A percentile compares a stretch with the other conserved stretches of the same genome.
phyloP scores from a whole-genome alignment of 2,329 filamentous ascomycete species.

The Monascus ruber region DNA sequence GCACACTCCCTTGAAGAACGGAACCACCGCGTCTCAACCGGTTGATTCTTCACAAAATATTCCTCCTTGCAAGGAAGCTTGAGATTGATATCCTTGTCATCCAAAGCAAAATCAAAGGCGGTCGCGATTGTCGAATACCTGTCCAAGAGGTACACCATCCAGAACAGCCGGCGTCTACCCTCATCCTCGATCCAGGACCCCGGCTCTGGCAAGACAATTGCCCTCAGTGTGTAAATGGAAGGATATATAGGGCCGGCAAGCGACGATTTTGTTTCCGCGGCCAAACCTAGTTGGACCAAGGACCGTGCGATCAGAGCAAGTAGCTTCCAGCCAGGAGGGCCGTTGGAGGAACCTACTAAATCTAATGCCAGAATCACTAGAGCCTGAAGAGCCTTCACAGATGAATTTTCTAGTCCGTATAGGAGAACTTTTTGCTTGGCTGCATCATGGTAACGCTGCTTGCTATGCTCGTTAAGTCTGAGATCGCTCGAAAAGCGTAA shows the following conservation, averaged over 20 bases:
- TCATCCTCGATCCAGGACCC: slow-evolving; percentile 85
- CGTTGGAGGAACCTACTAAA: slow-evolving; percentile 75
- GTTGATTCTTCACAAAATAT: slow-evolving; percentile 70
- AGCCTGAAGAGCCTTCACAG: slow-evolving; percentile 76
- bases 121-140: slow-evolving; percentile 84
- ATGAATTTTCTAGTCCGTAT: slow-evolving; percentile 81
- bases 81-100: slow-evolving; percentile 82
- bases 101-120: slow-evolving; percentile 80
- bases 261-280: slow-evolving; percentile 70
- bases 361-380: slow-evolving; percentile 79
- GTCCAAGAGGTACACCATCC: slow-evolving; percentile 88
- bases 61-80: slow-evolving; percentile 80
- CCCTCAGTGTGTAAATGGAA: slow-evolving; percentile 80
- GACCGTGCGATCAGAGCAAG: slow-evolving; percentile 80
- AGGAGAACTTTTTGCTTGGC: slow-evolving; percentile 80
- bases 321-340: slow-evolving; percentile 84
- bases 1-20: slow-evolving; percentile 39
- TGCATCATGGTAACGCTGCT: slow-evolving; percentile 63
- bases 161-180: slow-evolving; percentile 71
- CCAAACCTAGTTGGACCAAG: slow-evolving; percentile 75
- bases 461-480: slow-evolving; percentile 60
- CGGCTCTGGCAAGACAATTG: slow-evolving; percentile 73
- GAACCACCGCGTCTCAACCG: slow-evolving; percentile 79
- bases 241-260: slow-evolving; percentile 66
- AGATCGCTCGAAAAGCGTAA: slow-evolving; percentile 71